A percentile compares a stretch with the other conserved stretches of the same genome.
phyloP scores from a whole-genome alignment of 176 grass and related monocot genomes.

The Tillandsia leiboldiana region DNA sequence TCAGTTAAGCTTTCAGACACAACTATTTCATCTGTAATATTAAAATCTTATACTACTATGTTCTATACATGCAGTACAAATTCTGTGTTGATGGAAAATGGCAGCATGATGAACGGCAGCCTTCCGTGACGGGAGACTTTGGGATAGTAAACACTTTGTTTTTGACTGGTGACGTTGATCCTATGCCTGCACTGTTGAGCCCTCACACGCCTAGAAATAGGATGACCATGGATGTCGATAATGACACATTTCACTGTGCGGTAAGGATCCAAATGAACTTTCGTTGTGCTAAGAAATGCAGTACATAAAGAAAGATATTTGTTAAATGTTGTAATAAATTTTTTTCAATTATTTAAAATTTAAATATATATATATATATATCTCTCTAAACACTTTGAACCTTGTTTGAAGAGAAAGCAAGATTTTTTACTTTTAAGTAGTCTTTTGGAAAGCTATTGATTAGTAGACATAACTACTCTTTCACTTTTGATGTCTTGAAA shows the following conservation, averaged over 20 bases:
- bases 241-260: conserved; percentile 36
- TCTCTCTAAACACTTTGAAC: too few relatives aligned
- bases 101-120: conserved; percentile 71
- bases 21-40: background rate
- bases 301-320: background rate
- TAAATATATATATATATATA: too few relatives aligned
- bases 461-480: background rate
- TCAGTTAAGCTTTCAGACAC: background rate
- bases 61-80: conserved; percentile 66
- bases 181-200: conserved; percentile 39
- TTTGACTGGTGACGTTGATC: conserved; percentile 47
- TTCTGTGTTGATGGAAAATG: conserved; percentile 94
- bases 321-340: conserved; percentile 1
- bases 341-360: background rate
- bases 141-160: conserved; percentile 81
- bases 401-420: too few relatives aligned
- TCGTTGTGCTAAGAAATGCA: background rate
- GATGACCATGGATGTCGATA: conserved; percentile 77
- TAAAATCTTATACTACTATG: background rate
- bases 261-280: conserved; percentile 34
- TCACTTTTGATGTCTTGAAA: background rate
- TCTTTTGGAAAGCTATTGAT: background rate
- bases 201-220: conserved; percentile 38
- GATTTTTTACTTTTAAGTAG: too few relatives aligned
- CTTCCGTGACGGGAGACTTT: conserved; percentile 45